Base-by-base conservation (phyloP, 2,329 filamentous ascomycete species). In the Penicillium sp. region DNA sequence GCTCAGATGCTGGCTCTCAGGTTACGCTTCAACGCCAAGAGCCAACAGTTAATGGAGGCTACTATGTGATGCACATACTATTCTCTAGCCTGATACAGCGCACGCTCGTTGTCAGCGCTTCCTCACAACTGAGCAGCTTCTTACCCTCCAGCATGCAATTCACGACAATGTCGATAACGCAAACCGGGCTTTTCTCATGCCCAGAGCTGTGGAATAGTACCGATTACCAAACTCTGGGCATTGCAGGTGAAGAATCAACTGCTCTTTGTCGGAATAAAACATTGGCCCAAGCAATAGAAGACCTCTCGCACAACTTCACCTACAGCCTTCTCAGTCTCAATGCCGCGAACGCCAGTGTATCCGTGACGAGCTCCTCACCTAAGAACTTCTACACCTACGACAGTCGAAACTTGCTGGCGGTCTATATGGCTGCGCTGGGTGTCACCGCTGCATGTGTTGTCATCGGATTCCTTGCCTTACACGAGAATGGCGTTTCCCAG, bases 231-330 rank as follows among this genome's bases (percentile, higher is more conserved):
- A 19, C 0, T 4, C 15, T 17, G 15, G 1, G 6, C 3, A 3
- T 8, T n/a, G 6, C 2, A 33, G 2, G 10, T 9, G 15, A n/a
- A n/a, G 17, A 17, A 17, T 17, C 17, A 17, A 29, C 32, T 31
- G n/a, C 33, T 17, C n/a, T 35, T 13, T 53, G 51, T 19, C 43
- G 48, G 19, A 53, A 53, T 26, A 28, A 38, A 34, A 53, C 48
- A 6, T 41, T 53, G 12, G 48, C 43, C 19, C 39, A 29, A 24
- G 51, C 51, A 10, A 43, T 53, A 21, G 44, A 53, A 22, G 51
- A 53, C 34, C 51, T 53, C 44, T 40, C 37, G 9, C 51, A 47
- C 28, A 53, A 53, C 39, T 53, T 53, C 34, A 51, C 51, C 43
- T 51, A 53, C 31, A 51, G 48, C 29, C 48, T 53, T 1, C 51